Base-by-base conservation (phyloP, 2,329 filamentous ascomycete genomes). In the Colletotrichum sp. region DNA sequence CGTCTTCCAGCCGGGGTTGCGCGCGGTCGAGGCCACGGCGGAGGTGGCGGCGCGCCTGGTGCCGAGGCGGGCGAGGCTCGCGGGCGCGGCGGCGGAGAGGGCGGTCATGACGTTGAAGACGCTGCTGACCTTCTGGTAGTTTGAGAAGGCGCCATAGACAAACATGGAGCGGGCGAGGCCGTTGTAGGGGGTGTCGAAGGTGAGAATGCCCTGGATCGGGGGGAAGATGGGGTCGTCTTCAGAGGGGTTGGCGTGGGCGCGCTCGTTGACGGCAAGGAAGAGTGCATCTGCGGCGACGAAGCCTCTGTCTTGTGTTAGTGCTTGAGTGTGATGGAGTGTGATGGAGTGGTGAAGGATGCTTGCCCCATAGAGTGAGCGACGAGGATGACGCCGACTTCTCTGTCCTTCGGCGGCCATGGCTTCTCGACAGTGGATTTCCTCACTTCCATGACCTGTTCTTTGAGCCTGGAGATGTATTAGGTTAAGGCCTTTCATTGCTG, bases 141-240 rank as follows among this genome's bases (percentile, higher is more conserved):
- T 90, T 66, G 88, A 90, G 71, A 91, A 91, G 36, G 89, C 90
- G 59, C 90, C 90, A 76, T 91, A 91, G 59, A 91, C 90, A 75
- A 91, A 91, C 89, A 91, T 90, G 64, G 88, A 89, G 14, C 90
- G 84, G 4, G 90, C 88, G 18, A 91, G 88, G 8, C 93, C 93
- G 73, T 95, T 92, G 83, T 93, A 97, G 0, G 96, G 96, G 0
- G 96, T 98, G 83, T 98, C 95, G 79, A 97, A 97, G 8, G 95
- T 92, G 38, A 97, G 87, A 18, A 97, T 89, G 65, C 94, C 95
- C 80, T 95, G 93, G 74, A 97, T 93, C 69, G 94, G 90, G 1
- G 95, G 95, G 82, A 97, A 97, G 83, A 95, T 91, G 64, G 92
- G 89, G 4, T 79, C 74, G 2, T 79, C 78, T 9, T 83, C 79